These are phyloP conservation scores for Metarhizium robertsii DNA, from an alignment of 2,329 filamentous ascomycete genomes.

Conservation along the genomic window DNA sequence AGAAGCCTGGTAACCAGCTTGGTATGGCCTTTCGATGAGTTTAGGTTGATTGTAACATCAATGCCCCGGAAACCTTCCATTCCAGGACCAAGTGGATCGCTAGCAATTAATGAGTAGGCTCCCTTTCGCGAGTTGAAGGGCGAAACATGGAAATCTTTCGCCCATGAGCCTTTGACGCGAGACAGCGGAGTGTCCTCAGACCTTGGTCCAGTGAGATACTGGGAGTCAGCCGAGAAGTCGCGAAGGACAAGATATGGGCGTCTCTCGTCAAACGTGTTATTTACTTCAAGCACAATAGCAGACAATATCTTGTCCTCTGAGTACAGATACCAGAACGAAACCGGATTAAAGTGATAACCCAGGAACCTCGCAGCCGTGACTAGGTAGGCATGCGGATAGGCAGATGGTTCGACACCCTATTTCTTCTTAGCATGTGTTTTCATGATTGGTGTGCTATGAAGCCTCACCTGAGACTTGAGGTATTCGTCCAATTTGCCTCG, in stretches of 20 bases:
- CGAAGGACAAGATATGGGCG: constrained; percentile 28
- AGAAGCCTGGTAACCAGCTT: constrained; percentile 55
- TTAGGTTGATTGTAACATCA: constrained; percentile 51
- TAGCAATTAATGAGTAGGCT: constrained; percentile 39
- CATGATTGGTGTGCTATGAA: constrained; percentile 3
- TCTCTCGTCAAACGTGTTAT: constrained; percentile 67
- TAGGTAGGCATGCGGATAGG: constrained; percentile 61
- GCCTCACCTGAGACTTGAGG: constrained; percentile 44
- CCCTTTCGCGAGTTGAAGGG: constrained; percentile 60
- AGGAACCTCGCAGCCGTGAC: constrained; percentile 61
- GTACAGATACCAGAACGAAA: constrained; percentile 75
- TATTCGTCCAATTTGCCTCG: constrained; percentile 54
- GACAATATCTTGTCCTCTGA: constrained; percentile 44
- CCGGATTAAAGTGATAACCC: constrained; percentile 65
- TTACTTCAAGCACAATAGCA: constrained; percentile 63
- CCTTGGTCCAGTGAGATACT: constrained; percentile 4
- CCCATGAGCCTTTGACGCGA: constrained; percentile 42
- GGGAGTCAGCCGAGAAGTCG: constrained; percentile 15
- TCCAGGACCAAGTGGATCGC: constrained; percentile 32
- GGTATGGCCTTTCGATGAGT: constrained; percentile 47
- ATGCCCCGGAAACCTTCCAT: constrained; percentile 33
- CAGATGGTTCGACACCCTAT: constrained; percentile 47
- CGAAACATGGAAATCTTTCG: constrained; percentile 69
- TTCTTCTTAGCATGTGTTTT: constrained; percentile 1
- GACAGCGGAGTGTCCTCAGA: background rate